phyloP scores from a whole-genome alignment of 768 basidiomycete genomes.

The Podaxis pistillaris region DNA sequence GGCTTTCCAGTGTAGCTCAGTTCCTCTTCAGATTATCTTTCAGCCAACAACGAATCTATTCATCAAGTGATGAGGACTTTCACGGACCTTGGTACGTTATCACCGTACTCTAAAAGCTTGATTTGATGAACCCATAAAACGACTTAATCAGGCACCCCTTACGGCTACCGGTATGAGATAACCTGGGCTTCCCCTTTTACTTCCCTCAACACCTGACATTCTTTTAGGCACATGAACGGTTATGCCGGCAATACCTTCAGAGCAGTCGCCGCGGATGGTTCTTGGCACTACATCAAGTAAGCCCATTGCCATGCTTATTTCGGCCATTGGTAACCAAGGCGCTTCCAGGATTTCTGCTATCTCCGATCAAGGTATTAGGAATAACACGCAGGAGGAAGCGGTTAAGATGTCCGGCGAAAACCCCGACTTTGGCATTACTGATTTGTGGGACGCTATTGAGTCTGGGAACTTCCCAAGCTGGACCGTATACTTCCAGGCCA shows the following conservation, averaged over 20 bases:
- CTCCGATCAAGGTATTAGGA: slow-evolving; percentile 22
- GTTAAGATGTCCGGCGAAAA: slow-evolving; percentile 36
- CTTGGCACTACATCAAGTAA: slow-evolving; percentile 55
- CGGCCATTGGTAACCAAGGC: not conserved
- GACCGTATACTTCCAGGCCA: slow-evolving; percentile 56
- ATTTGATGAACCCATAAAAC: not conserved
- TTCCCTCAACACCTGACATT: slow-evolving; percentile 14
- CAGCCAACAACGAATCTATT: slow-evolving; percentile 45
- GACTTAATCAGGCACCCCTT: not conserved
- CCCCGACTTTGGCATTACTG: slow-evolving; percentile 53
- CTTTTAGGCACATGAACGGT: slow-evolving; percentile 21
- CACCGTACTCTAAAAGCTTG: not conserved
- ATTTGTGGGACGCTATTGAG: slow-evolving; percentile 55
- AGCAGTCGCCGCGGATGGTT: slow-evolving; percentile 39
- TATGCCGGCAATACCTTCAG: slow-evolving; percentile 24
- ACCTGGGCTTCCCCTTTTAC: not conserved
- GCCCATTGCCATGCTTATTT: not conserved
- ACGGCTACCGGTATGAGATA: slow-evolving; percentile 1
- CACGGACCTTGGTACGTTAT: slow-evolving; percentile 47
- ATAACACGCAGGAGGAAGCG: slow-evolving; percentile 35
- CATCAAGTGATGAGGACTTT: slow-evolving; percentile 47
- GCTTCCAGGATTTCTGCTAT: slow-evolving; percentile 33
- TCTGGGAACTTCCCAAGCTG: slow-evolving; percentile 51
- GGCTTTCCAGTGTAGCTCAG: not conserved
- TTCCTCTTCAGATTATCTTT: slow-evolving; percentile 40